Evolutionary conservation across 192 early-diverging fungal genomes (phyloP).

Genomic region (Coemansia sp.): DNA sequence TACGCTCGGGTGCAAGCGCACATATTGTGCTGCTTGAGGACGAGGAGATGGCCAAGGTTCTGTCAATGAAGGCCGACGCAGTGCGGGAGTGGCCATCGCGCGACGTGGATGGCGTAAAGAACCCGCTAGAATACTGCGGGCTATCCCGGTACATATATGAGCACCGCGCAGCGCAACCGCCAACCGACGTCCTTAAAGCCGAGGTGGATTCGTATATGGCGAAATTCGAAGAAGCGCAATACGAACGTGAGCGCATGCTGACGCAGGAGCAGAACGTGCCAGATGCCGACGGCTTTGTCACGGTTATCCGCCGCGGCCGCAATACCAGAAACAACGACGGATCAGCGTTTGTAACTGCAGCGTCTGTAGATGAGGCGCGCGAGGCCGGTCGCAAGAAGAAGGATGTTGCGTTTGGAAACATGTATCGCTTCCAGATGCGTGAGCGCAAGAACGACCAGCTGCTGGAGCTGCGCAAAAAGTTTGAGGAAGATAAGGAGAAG

Average conservation of each 20-base stretch:
- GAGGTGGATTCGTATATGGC: slow-evolving; percentile 73
- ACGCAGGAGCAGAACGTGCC: slow-evolving; percentile 71
- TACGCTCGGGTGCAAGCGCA: slow-evolving; percentile 59
- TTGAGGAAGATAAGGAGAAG: slow-evolving; percentile 87
- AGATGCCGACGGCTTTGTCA: slow-evolving; percentile 92
- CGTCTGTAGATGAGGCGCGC: slow-evolving; percentile 58
- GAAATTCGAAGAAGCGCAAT: slow-evolving; percentile 75
- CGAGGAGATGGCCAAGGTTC: slow-evolving; percentile 60
- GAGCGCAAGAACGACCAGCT: slow-evolving; percentile 89
- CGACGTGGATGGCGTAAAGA: slow-evolving; percentile 44
- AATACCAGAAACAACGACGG: slow-evolving; percentile 70
- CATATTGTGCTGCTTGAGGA: slow-evolving; percentile 70
- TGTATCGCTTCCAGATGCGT: slow-evolving; percentile 95
- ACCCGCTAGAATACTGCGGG: slow-evolving; percentile 35
- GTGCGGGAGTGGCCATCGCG: slow-evolving; percentile 44
- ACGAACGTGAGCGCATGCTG: slow-evolving; percentile 64
- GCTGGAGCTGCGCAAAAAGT: slow-evolving; percentile 81
- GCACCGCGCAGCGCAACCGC: slow-evolving; percentile 46
- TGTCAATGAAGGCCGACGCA: slow-evolving; percentile 60
- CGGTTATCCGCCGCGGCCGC: slow-evolving; percentile 70
- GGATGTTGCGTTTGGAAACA: slow-evolving; percentile 74
- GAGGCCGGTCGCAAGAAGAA: slow-evolving; percentile 66
- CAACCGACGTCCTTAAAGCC: slow-evolving; percentile 53
- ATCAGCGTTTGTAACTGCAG: slow-evolving; percentile 61
- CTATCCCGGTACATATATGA: slow-evolving; percentile 42